Evolutionary conservation across 2,329 filamentous ascomycete species (phyloP).

Genomic region (Penicillium janthinellum): DNA sequence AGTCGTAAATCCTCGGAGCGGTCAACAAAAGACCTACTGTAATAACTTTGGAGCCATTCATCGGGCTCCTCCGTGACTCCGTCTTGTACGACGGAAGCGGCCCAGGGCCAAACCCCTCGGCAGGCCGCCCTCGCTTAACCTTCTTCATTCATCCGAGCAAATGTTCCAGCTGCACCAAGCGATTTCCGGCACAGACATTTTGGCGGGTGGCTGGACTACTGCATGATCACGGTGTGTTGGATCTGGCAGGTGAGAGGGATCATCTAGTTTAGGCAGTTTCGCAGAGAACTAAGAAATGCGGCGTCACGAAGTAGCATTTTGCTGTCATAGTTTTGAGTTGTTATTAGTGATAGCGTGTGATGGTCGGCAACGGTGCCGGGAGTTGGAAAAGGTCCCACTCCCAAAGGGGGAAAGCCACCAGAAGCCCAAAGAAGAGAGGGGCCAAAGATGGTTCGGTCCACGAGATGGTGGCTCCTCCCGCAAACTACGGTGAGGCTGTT

Average conservation of each 20-base stretch:
- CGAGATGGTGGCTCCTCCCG: conserved; percentile 13
- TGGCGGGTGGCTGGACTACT: conserved; percentile 17
- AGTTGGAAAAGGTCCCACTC: conserved; percentile 19
- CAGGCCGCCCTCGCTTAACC: conserved; percentile 22
- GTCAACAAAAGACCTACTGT: neutral
- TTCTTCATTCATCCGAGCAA: conserved; percentile 23
- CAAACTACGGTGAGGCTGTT: conserved; percentile 30
- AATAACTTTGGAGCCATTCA: neutral
- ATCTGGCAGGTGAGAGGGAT: conserved; percentile 16
- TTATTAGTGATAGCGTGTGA: neutral
- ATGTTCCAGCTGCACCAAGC: conserved; percentile 3
- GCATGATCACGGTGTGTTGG: conserved; percentile 20
- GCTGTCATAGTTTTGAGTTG: neutral
- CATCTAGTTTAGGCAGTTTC: conserved; percentile 1
- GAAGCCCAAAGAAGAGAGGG: neutral
- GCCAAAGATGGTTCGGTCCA: conserved; percentile 21
- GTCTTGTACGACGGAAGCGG: neutral
- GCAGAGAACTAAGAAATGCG: neutral
- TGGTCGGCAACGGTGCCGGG: conserved; percentile 25
- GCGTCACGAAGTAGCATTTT: neutral
- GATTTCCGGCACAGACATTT: conserved; percentile 7
- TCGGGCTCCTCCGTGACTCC: neutral
- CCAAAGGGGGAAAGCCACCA: conserved; percentile 3
- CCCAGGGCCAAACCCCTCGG: neutral
- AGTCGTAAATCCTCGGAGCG: neutral